Base-by-base conservation (phyloP, 768 basidiomycete species). In the Trametes cinnabarina region DNA sequence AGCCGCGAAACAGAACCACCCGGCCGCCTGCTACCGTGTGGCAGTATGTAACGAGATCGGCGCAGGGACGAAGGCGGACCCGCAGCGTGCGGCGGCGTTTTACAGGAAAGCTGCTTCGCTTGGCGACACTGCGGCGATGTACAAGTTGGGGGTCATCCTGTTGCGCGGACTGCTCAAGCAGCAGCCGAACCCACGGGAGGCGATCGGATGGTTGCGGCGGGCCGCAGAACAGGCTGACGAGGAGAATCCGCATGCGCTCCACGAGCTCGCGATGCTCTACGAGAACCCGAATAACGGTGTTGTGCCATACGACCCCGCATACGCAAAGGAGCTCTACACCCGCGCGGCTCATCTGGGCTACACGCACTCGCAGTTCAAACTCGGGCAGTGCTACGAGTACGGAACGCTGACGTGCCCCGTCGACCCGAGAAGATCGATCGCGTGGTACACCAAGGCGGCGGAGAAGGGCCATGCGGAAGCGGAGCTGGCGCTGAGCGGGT, bases 1-100 rank as follows among this genome's bases (percentile, higher is more conserved):
- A 75, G 96, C 96, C 3, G 90, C 91, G 26, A 98, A 98, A 75
- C 92, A 98, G 74, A 97, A 98, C 68, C 93, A 99, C 68, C 85
- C 97, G 0, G 83, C 93, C 2, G 95, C 94, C 26, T 92, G 90
- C 34, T 99, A 99, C 69, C 90, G 97, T 39, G 94, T 98, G 53
- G 97, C 95, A 8, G 96, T 98, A 9, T 99, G 97, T 74, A 98
- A 98, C 72, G 97, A 98, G 72, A 92, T 98, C 65, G 97, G 97
- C 23, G 95, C 94, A 3, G 97, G 97, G 28, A 99, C 97, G 1
- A 83, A 89, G 65, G 82, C 87, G 65, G 96, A 98, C 67, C 87
- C 87, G 0, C 79, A 86, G 20, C 84, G 97, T 43, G 97, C 97
- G 8, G 87, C 94, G 25, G 88, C 94, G 4, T 98, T 99, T 70